phyloP scores from a whole-genome alignment of 768 basidiomycete species.

The Auricularia sp. region DNA sequence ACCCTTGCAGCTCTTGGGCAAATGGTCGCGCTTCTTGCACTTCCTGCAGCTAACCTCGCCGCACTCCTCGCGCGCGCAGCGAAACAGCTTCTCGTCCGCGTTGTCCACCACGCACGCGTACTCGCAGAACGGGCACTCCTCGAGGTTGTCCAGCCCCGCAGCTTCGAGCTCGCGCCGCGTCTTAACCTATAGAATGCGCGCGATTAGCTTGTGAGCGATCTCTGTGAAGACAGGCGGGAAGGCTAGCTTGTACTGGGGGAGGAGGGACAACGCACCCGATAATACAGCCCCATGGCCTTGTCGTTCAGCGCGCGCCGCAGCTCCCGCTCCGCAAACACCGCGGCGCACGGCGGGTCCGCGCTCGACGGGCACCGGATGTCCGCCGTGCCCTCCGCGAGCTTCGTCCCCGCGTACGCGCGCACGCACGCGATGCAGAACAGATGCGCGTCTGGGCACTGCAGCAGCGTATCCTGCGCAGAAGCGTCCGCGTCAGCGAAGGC shows the following conservation, averaged over 20 bases:
- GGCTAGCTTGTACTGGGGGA: too few relatives aligned
- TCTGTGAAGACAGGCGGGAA: too few relatives aligned
- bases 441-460: conserved; percentile 84
- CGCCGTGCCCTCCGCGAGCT: conserved; percentile 35
- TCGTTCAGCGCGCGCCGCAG: conserved; percentile 54
- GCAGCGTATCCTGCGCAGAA: conserved; percentile 55
- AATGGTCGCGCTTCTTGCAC: conserved; percentile 80
- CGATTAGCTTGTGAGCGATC: not conserved
- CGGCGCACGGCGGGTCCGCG: conserved; percentile 28
- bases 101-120: conserved; percentile 75
- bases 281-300: conserved; percentile 60
- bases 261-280: conserved; percentile 27
- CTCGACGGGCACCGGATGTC: conserved; percentile 45
- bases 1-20: conserved; percentile 69
- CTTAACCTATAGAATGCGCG: conserved; percentile 27
- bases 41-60: conserved; percentile 64
- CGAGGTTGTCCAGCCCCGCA: conserved; percentile 68
- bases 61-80: conserved; percentile 54
- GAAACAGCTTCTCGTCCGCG: conserved; percentile 50
- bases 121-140: conserved; percentile 88
- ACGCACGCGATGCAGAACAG: conserved; percentile 75
- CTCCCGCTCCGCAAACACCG: conserved; percentile 58
- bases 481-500: too few relatives aligned
- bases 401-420: conserved; percentile 52
- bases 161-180: conserved; percentile 71